Evolutionary conservation across 139 green algal species (phyloP), one percentile per base, ranked within the genome.

Genomic region (Gonium pectorale): DNA sequence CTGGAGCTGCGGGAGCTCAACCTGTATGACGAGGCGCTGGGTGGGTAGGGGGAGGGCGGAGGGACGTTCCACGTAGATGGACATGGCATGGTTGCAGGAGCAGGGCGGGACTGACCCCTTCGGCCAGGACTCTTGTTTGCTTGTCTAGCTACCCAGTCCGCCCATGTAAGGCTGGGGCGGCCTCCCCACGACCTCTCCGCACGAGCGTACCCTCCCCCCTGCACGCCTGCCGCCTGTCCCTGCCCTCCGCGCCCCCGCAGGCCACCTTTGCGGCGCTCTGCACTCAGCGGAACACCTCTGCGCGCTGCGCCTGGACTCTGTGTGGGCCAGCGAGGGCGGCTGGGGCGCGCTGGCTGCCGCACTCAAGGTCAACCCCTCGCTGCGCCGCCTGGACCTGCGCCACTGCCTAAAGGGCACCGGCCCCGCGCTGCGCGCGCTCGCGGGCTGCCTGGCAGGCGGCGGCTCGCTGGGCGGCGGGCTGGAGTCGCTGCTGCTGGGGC

Each of bases 11-110:
- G 15, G 22, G 85, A 89, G 60, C 62, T 89, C 9, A 89, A 89
- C 71, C 35, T 89, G 60, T 86, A 86, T 29, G 85, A 89, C 38
- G 85, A 89, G 49, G 78, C 68, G 8, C 49, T 86, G 60, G 59
- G 70, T 79, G 52, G 1, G 68, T 46, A 21, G 6, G 1, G 29
- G 44, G 22, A 9, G n/a, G 13, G n/a, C n/a, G n/a, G n/a, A n/a
- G n/a, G n/a, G n/a, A n/a, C n/a, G n/a, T n/a, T n/a, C n/a, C n/a
- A n/a, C n/a, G n/a, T n/a, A n/a, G n/a, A n/a, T n/a, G n/a, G n/a
- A n/a, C n/a, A n/a, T n/a, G n/a, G n/a, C n/a, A n/a, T n/a, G n/a
- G n/a, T n/a, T n/a, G n/a, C n/a, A n/a, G n/a, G n/a, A n/a, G n/a
- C n/a, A n/a, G n/a, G n/a, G n/a, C n/a, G n/a, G n/a, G n/a, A n/a